Evolutionary conservation across 1,139 yeast species (phyloP).

Genomic region (Debaryomyces sp.): DNA sequence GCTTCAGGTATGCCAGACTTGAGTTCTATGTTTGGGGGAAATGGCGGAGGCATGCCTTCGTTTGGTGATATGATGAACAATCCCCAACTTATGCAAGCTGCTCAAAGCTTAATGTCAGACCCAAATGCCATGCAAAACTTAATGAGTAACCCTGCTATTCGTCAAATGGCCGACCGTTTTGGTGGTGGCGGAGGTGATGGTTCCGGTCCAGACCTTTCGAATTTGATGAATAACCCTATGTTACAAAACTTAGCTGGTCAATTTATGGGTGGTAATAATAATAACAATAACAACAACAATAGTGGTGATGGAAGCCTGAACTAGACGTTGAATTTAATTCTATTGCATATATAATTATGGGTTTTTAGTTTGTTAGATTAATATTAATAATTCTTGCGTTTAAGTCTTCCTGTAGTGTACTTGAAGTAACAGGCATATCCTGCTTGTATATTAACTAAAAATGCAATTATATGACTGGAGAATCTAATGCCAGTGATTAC

Average conservation of each 20-base stretch:
- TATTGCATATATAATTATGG: conserved; percentile 5
- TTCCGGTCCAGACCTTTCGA: conserved; percentile 56
- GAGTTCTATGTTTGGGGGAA: conserved; percentile 56
- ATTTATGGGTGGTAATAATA: conserved; percentile 47
- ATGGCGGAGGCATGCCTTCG: conserved; percentile 62
- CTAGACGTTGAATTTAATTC: conserved; percentile 6
- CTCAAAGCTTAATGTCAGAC: conserved; percentile 89
- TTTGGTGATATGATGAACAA: conserved; percentile 72
- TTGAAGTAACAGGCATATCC: background rate
- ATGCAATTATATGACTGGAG: background rate
- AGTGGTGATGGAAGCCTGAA: background rate
- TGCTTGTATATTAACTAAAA: background rate
- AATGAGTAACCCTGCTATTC: conserved; percentile 79
- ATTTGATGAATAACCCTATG: conserved; percentile 80
- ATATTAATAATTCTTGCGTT: background rate
- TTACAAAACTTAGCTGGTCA: conserved; percentile 67
- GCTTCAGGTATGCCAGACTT: conserved; percentile 78
- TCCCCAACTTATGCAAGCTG: conserved; percentile 91
- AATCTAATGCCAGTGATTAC: background rate
- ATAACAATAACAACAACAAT: conserved; percentile 6
- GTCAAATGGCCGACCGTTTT: conserved; percentile 74
- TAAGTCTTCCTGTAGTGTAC: background rate
- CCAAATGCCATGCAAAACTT: conserved; percentile 77
- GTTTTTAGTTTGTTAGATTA: conserved; percentile 1
- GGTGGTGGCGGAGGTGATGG: conserved; percentile 61